Percentiles rank a stretch among this genome's conserved stretches.
Evolutionary conservation across 306 rosid species (phyloP).

Genomic region (Urtica urens): DNA sequence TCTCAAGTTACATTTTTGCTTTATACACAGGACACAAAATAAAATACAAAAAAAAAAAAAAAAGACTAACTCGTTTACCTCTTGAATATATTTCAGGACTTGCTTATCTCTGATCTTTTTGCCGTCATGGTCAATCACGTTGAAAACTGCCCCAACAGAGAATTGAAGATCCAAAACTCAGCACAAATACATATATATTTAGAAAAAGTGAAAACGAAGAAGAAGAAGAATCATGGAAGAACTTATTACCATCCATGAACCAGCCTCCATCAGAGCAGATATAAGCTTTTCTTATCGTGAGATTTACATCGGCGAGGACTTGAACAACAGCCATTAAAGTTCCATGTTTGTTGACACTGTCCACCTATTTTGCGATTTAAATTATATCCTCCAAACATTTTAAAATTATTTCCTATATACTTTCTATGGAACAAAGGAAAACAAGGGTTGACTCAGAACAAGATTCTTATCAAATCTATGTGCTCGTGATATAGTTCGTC

Average conservation of each 20-base stretch:
- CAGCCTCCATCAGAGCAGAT: conserved; percentile 91
- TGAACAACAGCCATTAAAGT: conserved; percentile 81
- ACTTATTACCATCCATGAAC: conserved; percentile 85
- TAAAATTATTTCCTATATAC: background rate
- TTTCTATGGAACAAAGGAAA: background rate
- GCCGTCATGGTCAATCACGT: conserved; percentile 67
- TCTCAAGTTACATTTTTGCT: no score
- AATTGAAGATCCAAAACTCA: conserved; percentile 5
- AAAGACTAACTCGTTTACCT: no score
- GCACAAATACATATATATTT: background rate
- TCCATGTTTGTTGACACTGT: conserved; percentile 86
- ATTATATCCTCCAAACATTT: background rate
- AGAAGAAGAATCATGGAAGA: conserved; percentile 9
- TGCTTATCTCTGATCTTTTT: conserved; percentile 76
- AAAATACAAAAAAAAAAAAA: no score
- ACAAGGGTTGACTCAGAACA: background rate
- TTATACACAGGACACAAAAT: no score
- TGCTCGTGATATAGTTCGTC: no score
- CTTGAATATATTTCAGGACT: conserved; percentile 64
- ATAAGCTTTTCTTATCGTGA: conserved; percentile 65
- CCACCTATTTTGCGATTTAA: no score
- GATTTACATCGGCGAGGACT: conserved; percentile 81
- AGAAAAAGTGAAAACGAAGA: background rate
- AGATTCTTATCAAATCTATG: no score
- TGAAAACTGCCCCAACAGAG: conserved; percentile 87